These are phyloP conservation scores for Chaetothyriales sp. DNA, from an alignment of 2,329 filamentous ascomycete species.

Conservation along the genomic window DNA sequence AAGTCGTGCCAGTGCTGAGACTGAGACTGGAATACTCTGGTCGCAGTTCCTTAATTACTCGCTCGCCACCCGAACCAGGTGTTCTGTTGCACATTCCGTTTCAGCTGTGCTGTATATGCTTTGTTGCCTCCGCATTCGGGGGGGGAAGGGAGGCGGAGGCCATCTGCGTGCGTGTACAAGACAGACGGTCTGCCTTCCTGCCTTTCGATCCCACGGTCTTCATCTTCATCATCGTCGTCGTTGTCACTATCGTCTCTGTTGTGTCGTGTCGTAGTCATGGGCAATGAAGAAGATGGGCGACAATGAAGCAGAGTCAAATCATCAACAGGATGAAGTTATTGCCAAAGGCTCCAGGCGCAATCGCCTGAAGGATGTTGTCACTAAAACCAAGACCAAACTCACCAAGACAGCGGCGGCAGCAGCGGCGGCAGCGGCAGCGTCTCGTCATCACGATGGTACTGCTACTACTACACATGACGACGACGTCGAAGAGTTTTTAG, in stretches of 20 bases:
- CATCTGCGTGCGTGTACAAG: too few relatives aligned
- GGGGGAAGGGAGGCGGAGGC: too few relatives aligned
- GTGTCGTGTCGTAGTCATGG: not conserved
- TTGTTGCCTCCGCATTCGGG: not conserved
- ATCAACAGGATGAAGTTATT: not conserved
- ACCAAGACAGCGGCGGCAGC: conserved; percentile 10
- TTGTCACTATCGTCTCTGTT: too few relatives aligned
- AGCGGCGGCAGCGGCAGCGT: too few relatives aligned
- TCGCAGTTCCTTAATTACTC: not conserved
- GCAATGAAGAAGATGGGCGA: conserved; percentile 4
- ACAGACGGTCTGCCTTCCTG: not conserved
- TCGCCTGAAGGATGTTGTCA: conserved; percentile 13
- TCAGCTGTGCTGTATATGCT: not conserved
- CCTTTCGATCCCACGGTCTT: not conserved
- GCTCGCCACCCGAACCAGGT: not conserved
- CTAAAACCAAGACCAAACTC: conserved; percentile 16
- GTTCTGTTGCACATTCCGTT: not conserved
- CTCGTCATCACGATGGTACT: too few relatives aligned
- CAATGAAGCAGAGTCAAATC: conserved; percentile 11
- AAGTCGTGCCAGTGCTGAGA: too few relatives aligned
- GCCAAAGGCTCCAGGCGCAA: conserved; percentile 11
- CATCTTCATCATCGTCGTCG: not conserved
- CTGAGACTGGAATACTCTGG: not conserved
- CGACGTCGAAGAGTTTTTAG: conserved; percentile 16
- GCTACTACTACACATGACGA: conserved; percentile 6